Base-by-base conservation (phyloP, 148 eudicot species). In the Diospyros lotus region DNA sequence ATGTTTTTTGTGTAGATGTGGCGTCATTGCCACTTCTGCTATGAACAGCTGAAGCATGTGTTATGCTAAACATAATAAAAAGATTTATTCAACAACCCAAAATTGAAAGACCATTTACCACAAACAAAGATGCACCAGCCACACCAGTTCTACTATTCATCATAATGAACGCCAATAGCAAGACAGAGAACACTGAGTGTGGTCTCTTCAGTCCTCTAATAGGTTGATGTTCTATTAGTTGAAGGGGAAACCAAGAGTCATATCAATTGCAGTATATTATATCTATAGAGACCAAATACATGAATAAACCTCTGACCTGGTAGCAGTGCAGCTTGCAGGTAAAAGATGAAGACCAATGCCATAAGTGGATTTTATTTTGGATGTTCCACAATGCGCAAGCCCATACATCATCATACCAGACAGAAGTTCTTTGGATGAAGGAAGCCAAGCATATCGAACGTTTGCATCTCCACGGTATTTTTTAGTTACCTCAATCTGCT, bases 381-480 rank as follows among this genome's bases (percentile, higher is more conserved):
- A 81, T 61, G 85, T 68, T 66, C 82, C 90, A 77, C 68, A 78
- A 82, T 77, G 67, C 40, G 92, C 89, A 60, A 92, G 83, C 58
- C 97, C 97, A 77, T 87, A 84, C 7, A 75, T 81, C 84, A 87
- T 71, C 64, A 87, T 81, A 65, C 86, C 77, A 17, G 83, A 75
- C 10, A 80, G 56, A 14, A 82, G 79, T 66, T 72, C 88, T 72
- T 84, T 90, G 1, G 89, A 75, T 74, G 90, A 85, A 17, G 96
- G 81, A 79, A 95, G 88, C 99, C 99, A 95, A 58, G 97, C 99
- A 84, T 88, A 88, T 51, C 73, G 77, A 74, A 91, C 85, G 85
- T 93, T 93, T 54, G 98, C 88, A 81, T 82, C 73, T 6, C 97
- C 93, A 45, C 97, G 91, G 60, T 61, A 78, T 62, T 78, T 89